A percentile compares a stretch with the other conserved stretches of the same genome.
These are phyloP conservation scores for Dryas octopetala DNA, from an alignment of 306 rosid genomes.

Conservation along the genomic window DNA sequence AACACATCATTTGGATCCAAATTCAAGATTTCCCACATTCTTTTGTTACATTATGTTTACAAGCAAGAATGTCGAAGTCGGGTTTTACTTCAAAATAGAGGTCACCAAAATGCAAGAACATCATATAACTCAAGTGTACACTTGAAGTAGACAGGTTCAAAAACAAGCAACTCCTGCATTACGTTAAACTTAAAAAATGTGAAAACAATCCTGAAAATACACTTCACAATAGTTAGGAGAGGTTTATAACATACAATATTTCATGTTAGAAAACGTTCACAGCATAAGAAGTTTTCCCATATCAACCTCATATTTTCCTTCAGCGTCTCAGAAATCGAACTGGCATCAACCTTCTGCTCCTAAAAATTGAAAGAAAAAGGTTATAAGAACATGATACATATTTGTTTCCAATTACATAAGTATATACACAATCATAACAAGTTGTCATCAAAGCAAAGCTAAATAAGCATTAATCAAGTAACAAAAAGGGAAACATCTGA, in stretches of 20 bases:
- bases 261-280: constrained; percentile 33
- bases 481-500: too few relatives aligned
- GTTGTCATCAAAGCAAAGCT: neutral
- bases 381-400: too few relatives aligned
- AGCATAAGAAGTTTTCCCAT: constrained; percentile 40
- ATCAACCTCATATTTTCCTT: constrained; percentile 40
- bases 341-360: constrained; percentile 27
- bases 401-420: too few relatives aligned
- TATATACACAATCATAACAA: neutral
- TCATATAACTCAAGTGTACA: neutral
- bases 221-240: neutral
- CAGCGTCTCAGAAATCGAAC: constrained; percentile 43
- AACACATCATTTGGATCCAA: too few relatives aligned
- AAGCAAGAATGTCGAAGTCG: neutral
- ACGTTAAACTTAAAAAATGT: neutral
- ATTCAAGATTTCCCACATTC: neutral
- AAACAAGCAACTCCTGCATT: neutral
- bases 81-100: neutral
- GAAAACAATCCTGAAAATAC: neutral
- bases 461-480: neutral
- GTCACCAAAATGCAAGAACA: neutral
- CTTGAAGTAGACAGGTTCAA: neutral
- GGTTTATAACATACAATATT: neutral
- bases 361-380: constrained; percentile 14
- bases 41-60: neutral